These are phyloP conservation scores for Corrigiola litoralis DNA, from an alignment of 179 eudicot genomes.

Conservation along the genomic window DNA sequence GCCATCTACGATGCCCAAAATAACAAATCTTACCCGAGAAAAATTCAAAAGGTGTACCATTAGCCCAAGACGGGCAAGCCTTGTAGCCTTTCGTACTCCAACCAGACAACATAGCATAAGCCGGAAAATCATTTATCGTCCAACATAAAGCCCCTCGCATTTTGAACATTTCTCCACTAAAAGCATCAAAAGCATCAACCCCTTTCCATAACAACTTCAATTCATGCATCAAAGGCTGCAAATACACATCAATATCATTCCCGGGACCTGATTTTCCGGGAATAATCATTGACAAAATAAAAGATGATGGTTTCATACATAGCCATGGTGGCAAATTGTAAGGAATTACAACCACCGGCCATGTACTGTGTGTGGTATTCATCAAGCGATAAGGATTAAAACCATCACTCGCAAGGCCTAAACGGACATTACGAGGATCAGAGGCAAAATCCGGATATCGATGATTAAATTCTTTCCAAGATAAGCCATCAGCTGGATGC, in stretches of 20 bases:
- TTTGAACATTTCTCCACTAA: not conserved
- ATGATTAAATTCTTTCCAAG: not conserved
- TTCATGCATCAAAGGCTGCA: not conserved
- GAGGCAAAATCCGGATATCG: not conserved
- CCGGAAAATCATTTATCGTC: constrained; percentile 12
- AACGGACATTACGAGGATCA: constrained; percentile 3
- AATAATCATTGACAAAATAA: not conserved
- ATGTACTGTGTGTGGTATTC: constrained; percentile 2
- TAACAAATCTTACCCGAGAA: constrained; percentile 9
- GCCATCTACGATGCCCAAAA: not conserved
- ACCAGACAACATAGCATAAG: constrained; percentile 13
- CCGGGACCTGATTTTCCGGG: not conserved
- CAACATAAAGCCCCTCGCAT: constrained; percentile 1
- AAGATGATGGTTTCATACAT: constrained; percentile 5
- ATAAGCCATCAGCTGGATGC: constrained; percentile 1
- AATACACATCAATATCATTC: constrained; percentile 5
- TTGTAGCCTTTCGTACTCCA: constrained; percentile 5
- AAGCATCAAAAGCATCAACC: constrained; percentile 2
- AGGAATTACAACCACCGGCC: not conserved
- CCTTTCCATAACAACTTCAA: constrained; percentile 3
- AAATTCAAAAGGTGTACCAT: not conserved
- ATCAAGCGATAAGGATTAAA: constrained; percentile 9
- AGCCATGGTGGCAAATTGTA: constrained; percentile 11
- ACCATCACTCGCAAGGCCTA: constrained; percentile 6
- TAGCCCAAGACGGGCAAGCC: not conserved